phyloP scores from a whole-genome alignment of 192 early-diverging fungal species.

The Cetraspora pellucida region DNA sequence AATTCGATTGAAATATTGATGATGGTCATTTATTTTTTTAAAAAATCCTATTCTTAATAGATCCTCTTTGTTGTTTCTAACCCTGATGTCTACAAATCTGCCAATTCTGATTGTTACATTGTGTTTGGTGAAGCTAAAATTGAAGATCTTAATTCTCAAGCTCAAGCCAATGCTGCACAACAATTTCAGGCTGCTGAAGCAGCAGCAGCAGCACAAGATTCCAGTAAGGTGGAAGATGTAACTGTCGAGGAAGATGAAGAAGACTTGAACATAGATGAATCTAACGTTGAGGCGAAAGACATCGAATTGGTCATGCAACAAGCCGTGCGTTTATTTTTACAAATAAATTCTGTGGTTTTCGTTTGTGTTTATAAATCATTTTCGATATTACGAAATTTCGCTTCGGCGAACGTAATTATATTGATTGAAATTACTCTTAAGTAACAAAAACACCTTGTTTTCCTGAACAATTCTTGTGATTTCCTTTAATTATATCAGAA shows the following conservation, averaged over 20 bases:
- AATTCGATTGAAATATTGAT: too few relatives aligned
- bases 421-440: not conserved
- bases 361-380: not conserved
- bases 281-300: conserved; percentile 85
- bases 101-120: conserved; percentile 89
- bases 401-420: not conserved
- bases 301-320: conserved; percentile 94
- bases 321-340: conserved; percentile 50
- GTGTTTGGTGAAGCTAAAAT: conserved; percentile 94
- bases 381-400: not conserved
- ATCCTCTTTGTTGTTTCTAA: conserved; percentile 83
- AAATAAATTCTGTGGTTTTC: not conserved
- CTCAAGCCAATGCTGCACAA: conserved; percentile 69
- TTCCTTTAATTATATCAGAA: conserved; percentile 37
- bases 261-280: conserved; percentile 77
- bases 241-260: conserved; percentile 63
- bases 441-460: not conserved
- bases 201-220: conserved; percentile 50
- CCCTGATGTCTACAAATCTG: conserved; percentile 93
- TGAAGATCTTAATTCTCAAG: conserved; percentile 80
- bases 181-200: conserved; percentile 46
- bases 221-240: conserved; percentile 41
- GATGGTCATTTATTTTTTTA: not conserved
- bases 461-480: not conserved
- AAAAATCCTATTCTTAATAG: conserved; percentile 38